Base-by-base conservation (phyloP, 2,329 filamentous ascomycete species). In the Colletotrichum musae region DNA sequence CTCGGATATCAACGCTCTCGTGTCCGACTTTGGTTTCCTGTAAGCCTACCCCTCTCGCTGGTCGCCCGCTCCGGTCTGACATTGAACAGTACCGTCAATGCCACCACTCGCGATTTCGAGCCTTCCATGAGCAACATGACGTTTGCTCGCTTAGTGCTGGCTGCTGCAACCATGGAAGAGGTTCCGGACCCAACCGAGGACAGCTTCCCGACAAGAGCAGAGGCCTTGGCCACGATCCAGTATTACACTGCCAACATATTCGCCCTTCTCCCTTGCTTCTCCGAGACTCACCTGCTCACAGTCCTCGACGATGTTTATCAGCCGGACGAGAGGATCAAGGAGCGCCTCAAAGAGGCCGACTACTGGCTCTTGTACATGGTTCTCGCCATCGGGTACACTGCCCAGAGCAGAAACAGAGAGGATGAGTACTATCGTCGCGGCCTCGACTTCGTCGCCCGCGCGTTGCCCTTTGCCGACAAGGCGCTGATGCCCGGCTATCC, bases 1-100 rank as follows among this genome's bases (percentile, higher is more conserved):
- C 53, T 93, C 91, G 0, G 94, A 97, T 78, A 94, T 98, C 62
- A 95, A 98, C 80, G 92, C 96, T 61, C 84, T 98, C 3, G 93
- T 98, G 24, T 97, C 95, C 1, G 95, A 97, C 76, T 97, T 98
- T 84, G 95, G 95, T 62, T 95, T 94, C 76, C 83, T 98, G 91
- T 97, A 91, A 78, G 32, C 24, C 53, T 50, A 51, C 66, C 54
- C 4, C 48, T 54, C 61, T 53, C 3, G 13, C 18, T 54, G 16
- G 12, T 47, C 32, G 13, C 53, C 57, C 21, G 24, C 26, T 43
- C 39, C 43, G 48, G 26, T 57, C 48, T 56, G 57, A 70, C 41
- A 68, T 41, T 16, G 43, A 57, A 16, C 74, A 96, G 94, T 64
- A 94, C 95, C 5, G 94, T 99, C 76, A 97, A 97, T 83, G 95